These are phyloP conservation scores for Coemansia sp. DNA, from an alignment of 192 early-diverging fungal genomes.

Conservation along the genomic window DNA sequence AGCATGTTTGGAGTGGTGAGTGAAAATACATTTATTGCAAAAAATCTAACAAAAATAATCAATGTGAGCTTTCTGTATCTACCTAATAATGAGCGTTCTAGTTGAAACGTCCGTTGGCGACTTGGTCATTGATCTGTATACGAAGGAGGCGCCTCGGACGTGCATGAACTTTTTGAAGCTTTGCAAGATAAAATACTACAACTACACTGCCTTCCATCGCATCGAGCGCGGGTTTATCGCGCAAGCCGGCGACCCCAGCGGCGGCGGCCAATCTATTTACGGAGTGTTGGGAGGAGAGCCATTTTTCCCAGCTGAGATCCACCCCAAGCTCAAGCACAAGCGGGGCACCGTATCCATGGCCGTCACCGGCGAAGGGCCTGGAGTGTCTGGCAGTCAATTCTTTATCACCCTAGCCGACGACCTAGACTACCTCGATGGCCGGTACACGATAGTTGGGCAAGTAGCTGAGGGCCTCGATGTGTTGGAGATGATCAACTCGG, in stretches of 20 bases:
- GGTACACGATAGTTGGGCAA: slow-evolving; percentile 91
- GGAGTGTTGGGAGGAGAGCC: slow-evolving; percentile 55
- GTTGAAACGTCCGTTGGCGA: slow-evolving; percentile 78
- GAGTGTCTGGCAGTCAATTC: slow-evolving; percentile 60
- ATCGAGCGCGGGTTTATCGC: slow-evolving; percentile 86
- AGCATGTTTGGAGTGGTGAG: not conserved
- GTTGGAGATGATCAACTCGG: slow-evolving; percentile 72
- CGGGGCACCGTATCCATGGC: slow-evolving; percentile 93
- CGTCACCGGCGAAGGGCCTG: slow-evolving; percentile 53
- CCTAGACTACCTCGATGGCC: slow-evolving; percentile 70
- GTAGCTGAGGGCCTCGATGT: slow-evolving; percentile 88
- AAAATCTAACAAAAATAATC: no score
- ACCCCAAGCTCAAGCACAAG: slow-evolving; percentile 66
- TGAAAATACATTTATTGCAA: no score
- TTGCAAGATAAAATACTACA: slow-evolving; percentile 86
- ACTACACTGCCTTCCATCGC: slow-evolving; percentile 74
- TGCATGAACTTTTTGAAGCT: slow-evolving; percentile 89
- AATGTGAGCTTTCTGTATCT: not conserved
- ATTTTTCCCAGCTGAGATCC: slow-evolving; percentile 69
- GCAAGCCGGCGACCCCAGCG: slow-evolving; percentile 95
- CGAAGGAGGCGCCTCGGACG: slow-evolving; percentile 66
- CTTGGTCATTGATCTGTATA: slow-evolving; percentile 32
- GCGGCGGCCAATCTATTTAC: slow-evolving; percentile 76
- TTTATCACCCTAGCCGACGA: slow-evolving; percentile 66
- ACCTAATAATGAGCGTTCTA: slow-evolving; percentile 65